Evolutionary conservation across 148 eudicot genomes (phyloP).

Genomic region (Diospyros lotus): DNA sequence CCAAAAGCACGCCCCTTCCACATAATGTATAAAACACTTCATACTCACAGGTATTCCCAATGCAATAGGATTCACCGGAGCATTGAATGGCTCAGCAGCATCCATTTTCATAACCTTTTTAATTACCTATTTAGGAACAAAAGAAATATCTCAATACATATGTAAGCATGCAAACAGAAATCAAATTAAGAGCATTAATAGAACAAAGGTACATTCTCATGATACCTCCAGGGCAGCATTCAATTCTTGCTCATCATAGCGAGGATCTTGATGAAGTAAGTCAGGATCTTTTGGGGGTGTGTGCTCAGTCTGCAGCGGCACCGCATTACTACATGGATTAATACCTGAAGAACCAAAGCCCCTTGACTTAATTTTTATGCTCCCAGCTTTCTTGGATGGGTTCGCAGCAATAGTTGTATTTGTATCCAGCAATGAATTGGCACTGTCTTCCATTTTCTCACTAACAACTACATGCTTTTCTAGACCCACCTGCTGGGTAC

Average conservation of each 20-base stretch:
- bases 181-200: not conserved
- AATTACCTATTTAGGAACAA: conserved; percentile 35
- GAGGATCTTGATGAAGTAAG: conserved; percentile 18
- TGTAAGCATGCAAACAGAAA: not conserved
- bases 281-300: conserved; percentile 15
- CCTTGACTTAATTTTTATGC: conserved; percentile 18
- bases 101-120: conserved; percentile 61
- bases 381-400: conserved; percentile 12
- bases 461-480: conserved; percentile 4
- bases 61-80: conserved; percentile 53
- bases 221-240: conserved; percentile 53
- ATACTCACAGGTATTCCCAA: conserved; percentile 56
- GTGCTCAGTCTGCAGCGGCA: conserved; percentile 15
- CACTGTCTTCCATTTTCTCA: conserved; percentile 29
- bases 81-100: conserved; percentile 64
- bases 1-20: too few species aligned
- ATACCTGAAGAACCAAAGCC: conserved; percentile 5
- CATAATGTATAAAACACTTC: too few species aligned
- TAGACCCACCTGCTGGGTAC: conserved; percentile 7
- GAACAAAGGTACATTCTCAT: not conserved
- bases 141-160: not conserved
- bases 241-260: conserved; percentile 35
- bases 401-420: conserved; percentile 5
- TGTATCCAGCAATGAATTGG: conserved; percentile 15
- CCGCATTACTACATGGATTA: conserved; percentile 12